Base-by-base conservation (phyloP, 176 grass and related monocot genomes). In the Tillandsia fasciculata region DNA sequence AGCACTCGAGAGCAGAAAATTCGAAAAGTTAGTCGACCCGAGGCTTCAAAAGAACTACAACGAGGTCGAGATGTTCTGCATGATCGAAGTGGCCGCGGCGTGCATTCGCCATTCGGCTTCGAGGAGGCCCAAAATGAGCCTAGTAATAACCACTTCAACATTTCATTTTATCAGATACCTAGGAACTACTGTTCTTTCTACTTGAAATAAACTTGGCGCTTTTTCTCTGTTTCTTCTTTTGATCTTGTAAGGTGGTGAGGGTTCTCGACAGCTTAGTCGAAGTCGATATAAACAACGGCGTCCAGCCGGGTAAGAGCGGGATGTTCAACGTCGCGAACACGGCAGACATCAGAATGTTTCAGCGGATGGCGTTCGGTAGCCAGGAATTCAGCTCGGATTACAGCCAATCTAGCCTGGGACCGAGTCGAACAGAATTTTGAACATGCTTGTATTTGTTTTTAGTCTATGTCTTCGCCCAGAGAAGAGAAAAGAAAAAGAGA, bases 341-440 rank as follows among this genome's bases (percentile, higher is more conserved):
- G 0, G 79, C 76, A 0, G 88, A 96, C 47, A 87, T 96, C 75
- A 76, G 74, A 74, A 81, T 85, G 70, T 89, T 96, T 54, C 93
- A 89, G 67, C 79, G 82, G 68, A 91, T 96, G 81, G 88, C 86
- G 12, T 96, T 96, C 53, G 93, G 93, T 8, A 96, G 88, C 81
- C 86, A 92, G 70, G 93, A 92, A 51, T 96, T 83, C 69, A 92
- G 81, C 74, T 84, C 93, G 2, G 83, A 87, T 11, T 82, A 82
- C 14, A 80, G 70, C 71, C 86, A 81, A 51, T 80, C 79, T 23
- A 91, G 77, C 77, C 26, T 88, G 28, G 64, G 51, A 8, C 52
- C 15, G 51, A 75, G 73, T 68, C 69, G 67, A 71, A 86, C 72
- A 50, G 84, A 88, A 14, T 72, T 75, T 63, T 92, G 87, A 81